A percentile compares a stretch with the other conserved stretches of the same genome.
phyloP scores from a whole-genome alignment of 2,329 filamentous ascomycete species.

The Chrysoporthe austroafricana region DNA sequence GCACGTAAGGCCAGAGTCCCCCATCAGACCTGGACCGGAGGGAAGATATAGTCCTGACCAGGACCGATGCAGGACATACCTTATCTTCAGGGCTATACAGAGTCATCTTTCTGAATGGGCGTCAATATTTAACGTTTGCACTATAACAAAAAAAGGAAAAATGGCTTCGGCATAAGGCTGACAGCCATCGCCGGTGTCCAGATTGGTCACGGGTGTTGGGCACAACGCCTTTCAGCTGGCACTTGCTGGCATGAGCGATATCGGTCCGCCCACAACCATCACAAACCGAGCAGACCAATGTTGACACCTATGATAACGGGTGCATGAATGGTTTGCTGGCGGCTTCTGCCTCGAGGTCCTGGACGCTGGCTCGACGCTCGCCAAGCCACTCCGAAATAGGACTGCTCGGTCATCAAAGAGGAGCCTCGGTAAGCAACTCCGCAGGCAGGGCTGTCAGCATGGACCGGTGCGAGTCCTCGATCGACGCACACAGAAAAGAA shows the following conservation, averaged over 20 bases:
- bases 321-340: background rate
- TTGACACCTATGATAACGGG: background rate
- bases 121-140: background rate
- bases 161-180: constrained; percentile 6
- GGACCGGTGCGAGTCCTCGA: background rate
- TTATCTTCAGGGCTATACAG: background rate
- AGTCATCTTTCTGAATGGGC: constrained; percentile 1
- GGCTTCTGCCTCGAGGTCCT: background rate
- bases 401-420: constrained; percentile 7
- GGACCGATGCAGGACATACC: constrained; percentile 16
- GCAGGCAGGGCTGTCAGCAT: background rate
- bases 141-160: background rate
- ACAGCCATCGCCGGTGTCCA: background rate
- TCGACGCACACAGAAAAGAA: background rate
- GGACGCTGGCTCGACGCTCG: background rate
- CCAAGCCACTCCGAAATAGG: constrained; percentile 9
- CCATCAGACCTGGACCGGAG: background rate
- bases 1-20: background rate
- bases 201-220: background rate
- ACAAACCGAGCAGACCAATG: background rate
- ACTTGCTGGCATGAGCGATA: constrained; percentile 7
- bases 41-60: constrained; percentile 1
- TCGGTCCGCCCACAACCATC: background rate
- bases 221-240: background rate
- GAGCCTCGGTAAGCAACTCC: background rate